Base-by-base conservation (phyloP, 2,329 filamentous ascomycete species). In the Fusarium pseudograminearum region DNA sequence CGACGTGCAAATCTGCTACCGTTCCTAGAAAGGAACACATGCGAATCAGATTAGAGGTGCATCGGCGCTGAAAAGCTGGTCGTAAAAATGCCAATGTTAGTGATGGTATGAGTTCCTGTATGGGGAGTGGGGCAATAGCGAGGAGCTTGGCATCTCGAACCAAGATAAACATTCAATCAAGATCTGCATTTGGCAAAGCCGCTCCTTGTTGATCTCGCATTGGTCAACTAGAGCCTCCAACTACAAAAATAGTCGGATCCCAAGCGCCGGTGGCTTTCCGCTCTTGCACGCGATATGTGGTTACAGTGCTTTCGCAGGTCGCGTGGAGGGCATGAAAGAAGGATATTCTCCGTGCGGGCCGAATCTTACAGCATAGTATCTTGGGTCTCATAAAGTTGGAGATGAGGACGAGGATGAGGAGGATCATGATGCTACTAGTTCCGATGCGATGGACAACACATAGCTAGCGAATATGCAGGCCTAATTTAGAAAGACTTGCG, bases 1-100 rank as follows among this genome's bases (percentile, higher is more conserved):
- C 31, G 42, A 40, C 28, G 48, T 26, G 71, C 45, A 70, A 63
- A 74, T 74, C 69, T 58, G 61, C 61, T 67, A 55, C 63, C 62
- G 33, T 36, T 52, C 28, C 20, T 15, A 67, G 56, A 50, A 34
- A 34, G 47, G 38, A 57, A 45, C 52, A 52, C 45, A 61, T 58
- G 57, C 61, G 34, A 47, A 62, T 73, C 66, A 73, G 65, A 59
- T 57, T 64, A 61, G 67, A 53, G 40, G 31, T 55, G 69, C 62
- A 60, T 68, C 57, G 59, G 51, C 18, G 64, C 53, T 61, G 51
- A 52, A 63, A 70, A 42, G 9, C 38, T 57, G 58, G 61, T 50
- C 65, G 48, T 46, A 58, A 60, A 41, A 52, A 59, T 60, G 38
- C 48, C 57, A 70, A 54, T 59, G 65, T 53, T 61, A 22, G 50